These are phyloP conservation scores for Saksenaea oblongispora DNA, from an alignment of 371 early-diverging fungal species.

Conservation along the genomic window DNA sequence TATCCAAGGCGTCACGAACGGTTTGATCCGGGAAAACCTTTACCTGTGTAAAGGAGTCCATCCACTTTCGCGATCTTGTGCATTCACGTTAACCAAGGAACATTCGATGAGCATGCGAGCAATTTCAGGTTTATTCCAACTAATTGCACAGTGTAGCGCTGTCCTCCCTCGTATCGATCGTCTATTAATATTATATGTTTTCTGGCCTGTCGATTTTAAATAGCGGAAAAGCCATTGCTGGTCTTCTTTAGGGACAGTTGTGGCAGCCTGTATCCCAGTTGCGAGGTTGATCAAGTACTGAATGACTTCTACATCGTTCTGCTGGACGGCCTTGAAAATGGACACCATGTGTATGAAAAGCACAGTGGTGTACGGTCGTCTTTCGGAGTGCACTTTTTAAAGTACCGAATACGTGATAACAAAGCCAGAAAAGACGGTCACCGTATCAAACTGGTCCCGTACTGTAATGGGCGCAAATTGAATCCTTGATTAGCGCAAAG, in stretches of 20 bases:
- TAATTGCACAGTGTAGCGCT: constrained; percentile 48
- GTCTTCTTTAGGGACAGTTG: constrained; percentile 16
- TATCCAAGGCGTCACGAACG: constrained; percentile 7
- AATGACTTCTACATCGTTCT: constrained; percentile 47
- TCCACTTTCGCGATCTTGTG: constrained; percentile 68
- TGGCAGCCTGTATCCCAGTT: constrained; percentile 10
- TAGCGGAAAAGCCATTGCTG: constrained; percentile 19
- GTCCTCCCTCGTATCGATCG: constrained; percentile 49
- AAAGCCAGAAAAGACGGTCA: too few relatives aligned
- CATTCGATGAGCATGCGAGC: constrained; percentile 47
- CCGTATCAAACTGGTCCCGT: too few relatives aligned
- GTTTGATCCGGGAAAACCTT: not conserved
- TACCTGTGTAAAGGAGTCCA: constrained; percentile 76
- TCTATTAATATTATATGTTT: constrained; percentile 44
- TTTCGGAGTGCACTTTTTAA: too few relatives aligned
- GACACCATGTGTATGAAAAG: constrained; percentile 31
- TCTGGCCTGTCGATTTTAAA: constrained; percentile 16
- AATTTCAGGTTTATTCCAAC: constrained; percentile 45
- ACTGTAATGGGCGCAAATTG: too few relatives aligned
- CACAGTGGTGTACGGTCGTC: not conserved
- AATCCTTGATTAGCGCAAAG: too few relatives aligned
- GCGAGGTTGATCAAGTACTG: constrained; percentile 28
- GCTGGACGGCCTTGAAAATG: constrained; percentile 45
- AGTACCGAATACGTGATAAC: too few relatives aligned
- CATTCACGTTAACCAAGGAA: constrained; percentile 59